Evolutionary conservation across 129 eudicot species (phyloP), one percentile per base, ranked within the genome.

Genomic region (Helianthus tuberosus): DNA sequence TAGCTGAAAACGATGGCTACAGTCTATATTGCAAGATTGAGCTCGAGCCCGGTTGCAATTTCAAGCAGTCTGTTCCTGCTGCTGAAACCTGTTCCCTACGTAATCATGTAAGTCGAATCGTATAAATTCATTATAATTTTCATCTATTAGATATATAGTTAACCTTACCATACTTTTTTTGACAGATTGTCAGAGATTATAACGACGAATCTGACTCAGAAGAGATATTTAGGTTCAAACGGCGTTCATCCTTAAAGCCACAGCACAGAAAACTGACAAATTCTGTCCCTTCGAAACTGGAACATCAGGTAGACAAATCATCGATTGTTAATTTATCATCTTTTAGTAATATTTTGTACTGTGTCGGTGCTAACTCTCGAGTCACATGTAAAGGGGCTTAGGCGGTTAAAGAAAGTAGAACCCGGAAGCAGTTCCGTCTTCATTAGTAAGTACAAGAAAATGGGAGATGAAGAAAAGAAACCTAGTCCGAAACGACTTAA

Each of bases 131-230:
- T 29, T 11, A 1, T 13, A 14, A 15, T 15, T 16, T 53, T 53
- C 25, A 3, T 5, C 27, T 11, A 5, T 9, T 8, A 15, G 6
- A 17, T 27, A 9, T 61, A 13, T 32, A 6, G 13, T 0, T 61
- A 11, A 61, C 66, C 23, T 61, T 12, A 6, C 44, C 46, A 32
- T 12, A 32, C 36, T 61, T 32, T 17, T 61, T 68, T 64, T 38
- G 38, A 74, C 81, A 72, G 82, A 72, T 78, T 70, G 74, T 73
- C 67, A 75, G 59, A n/a, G 50, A 88, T 58, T 87, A 86, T 50
- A 82, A 87, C 11, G 99, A 95, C 29, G 94, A 87, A 75, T 91
- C 99, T 49, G 99, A 95, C 88, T 86, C 97, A 10, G 99, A 43
- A 43, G 47, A 91, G 80, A 75, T 95, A 71, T 94, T 85, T 75